Conservation (phyloP, 306 rosid species). For the Inga laurina region DNA sequence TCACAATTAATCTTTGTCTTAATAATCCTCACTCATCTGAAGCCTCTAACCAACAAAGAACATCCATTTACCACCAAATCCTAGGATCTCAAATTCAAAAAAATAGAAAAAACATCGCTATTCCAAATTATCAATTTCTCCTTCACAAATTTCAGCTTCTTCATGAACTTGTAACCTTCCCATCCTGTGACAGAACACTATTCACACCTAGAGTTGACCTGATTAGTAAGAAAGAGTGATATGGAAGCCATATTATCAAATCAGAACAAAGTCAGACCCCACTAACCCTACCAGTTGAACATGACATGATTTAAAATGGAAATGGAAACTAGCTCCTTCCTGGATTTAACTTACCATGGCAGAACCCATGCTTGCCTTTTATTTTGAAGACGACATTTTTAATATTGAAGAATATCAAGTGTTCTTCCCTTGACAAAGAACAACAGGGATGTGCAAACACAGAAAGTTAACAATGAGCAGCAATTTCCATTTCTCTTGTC, state of each 20-base stretch:
- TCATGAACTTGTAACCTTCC: background rate
- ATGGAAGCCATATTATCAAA: background rate
- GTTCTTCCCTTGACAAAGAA: constrained; percentile 14
- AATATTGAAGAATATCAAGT: background rate
- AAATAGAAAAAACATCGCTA: background rate
- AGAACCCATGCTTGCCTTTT: constrained; percentile 8
- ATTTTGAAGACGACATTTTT: background rate
- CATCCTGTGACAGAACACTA: background rate
- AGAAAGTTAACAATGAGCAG: background rate
- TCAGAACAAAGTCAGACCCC: background rate
- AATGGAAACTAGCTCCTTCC: constrained; percentile 4
- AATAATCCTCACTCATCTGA: background rate
- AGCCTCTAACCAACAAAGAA: background rate
- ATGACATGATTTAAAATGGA: constrained; percentile 7
- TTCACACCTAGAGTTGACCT: background rate
- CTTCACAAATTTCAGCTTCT: background rate
- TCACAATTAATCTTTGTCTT: background rate
- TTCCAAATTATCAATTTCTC: background rate
- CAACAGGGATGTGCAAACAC: background rate
- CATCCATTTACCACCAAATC: background rate
- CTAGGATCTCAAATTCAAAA: background rate
- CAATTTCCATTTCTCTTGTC: background rate
- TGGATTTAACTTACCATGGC: background rate
- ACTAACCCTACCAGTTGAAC: background rate
- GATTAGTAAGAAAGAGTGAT: background rate